Conservation (phyloP, 2,329 filamentous ascomycete species). For the Apiospora saccharicola region DNA sequence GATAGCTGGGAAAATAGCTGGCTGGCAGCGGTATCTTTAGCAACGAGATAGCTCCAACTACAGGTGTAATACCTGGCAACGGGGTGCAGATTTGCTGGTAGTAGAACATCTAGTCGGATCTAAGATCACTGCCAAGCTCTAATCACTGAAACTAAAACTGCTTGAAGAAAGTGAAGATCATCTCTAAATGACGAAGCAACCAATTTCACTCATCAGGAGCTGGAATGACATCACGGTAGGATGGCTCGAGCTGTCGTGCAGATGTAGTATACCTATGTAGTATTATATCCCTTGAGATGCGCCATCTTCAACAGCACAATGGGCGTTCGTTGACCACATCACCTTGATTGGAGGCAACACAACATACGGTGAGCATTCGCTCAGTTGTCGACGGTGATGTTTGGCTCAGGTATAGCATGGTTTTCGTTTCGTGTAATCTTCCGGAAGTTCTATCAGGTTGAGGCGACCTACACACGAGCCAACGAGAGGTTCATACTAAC, state of each 20-base stretch:
- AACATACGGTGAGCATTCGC: background rate
- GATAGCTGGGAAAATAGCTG: background rate
- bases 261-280: background rate
- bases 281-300: background rate
- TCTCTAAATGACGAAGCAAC: background rate
- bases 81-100: background rate
- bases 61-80: background rate
- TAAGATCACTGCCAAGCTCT: background rate
- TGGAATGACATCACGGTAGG: slow-evolving; percentile 1
- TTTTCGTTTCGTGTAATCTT: background rate
- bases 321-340: background rate
- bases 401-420: background rate
- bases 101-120: background rate
- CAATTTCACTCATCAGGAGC: background rate
- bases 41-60: background rate
- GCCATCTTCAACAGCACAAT: background rate
- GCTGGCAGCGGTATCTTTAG: background rate
- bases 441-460: background rate
- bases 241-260: slow-evolving; percentile 4
- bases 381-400: background rate
- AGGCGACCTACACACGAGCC: background rate
- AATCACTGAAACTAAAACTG: background rate
- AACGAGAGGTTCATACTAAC: background rate
- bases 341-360: background rate
- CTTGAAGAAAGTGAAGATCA: background rate